Conservation (phyloP, 306 rosid species). For the Ormosia semicastrata region DNA sequence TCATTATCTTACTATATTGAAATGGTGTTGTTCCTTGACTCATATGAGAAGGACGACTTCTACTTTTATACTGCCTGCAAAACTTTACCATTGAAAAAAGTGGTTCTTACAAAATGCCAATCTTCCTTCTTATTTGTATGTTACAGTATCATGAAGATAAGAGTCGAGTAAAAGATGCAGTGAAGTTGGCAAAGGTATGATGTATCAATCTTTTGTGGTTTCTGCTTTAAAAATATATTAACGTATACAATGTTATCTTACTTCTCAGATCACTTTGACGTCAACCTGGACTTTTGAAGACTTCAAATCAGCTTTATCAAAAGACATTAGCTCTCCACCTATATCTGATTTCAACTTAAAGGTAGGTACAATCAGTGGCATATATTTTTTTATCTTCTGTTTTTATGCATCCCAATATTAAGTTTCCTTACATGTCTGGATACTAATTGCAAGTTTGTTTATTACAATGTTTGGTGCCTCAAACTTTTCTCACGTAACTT, state of each 20-base stretch:
- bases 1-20: not conserved
- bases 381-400: not conserved
- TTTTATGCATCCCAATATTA: not conserved
- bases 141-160: conserved; percentile 82
- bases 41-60: not conserved
- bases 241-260: conserved; percentile 18
- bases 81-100: not conserved
- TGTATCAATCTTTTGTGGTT: conserved; percentile 19
- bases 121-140: conserved; percentile 10
- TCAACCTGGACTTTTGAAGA: conserved; percentile 71
- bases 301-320: conserved; percentile 56
- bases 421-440: not conserved
- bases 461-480: not conserved
- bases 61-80: conserved; percentile 19
- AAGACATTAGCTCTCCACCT: conserved; percentile 59
- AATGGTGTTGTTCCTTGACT: conserved; percentile 4
- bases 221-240: conserved; percentile 14
- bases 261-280: conserved; percentile 54
- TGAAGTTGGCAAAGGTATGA: conserved; percentile 86
- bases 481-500: not conserved
- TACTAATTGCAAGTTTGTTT: conserved; percentile 3
- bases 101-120: conserved; percentile 20
- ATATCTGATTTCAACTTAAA: conserved; percentile 68
- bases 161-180: conserved; percentile 68
- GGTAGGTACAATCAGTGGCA: conserved; percentile 40